A percentile compares a stretch with the other conserved stretches of the same genome.
These are phyloP conservation scores for Xanthoceras sorbifolium DNA, from an alignment of 345 rosid genomes.

Conservation along the genomic window DNA sequence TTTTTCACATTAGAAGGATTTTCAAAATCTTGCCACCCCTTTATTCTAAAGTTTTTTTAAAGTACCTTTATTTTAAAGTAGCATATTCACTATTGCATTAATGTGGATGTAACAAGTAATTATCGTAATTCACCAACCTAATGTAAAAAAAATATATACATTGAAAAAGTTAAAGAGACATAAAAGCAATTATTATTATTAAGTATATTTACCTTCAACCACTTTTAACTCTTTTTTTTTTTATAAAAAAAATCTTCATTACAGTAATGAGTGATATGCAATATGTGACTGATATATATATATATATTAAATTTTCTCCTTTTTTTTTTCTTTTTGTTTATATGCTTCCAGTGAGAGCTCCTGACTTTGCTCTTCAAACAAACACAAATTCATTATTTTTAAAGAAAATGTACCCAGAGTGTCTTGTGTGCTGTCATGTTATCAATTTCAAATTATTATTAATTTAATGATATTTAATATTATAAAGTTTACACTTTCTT, in stretches of 20 bases:
- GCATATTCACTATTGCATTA: not conserved
- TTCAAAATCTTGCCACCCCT: not conserved
- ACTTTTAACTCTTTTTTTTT: too few species aligned
- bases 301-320: too few species aligned
- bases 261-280: too few species aligned
- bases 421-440: conserved; percentile 1
- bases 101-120: not conserved
- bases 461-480: not conserved
- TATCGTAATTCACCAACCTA: not conserved
- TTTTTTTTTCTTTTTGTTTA: too few species aligned
- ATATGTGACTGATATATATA: too few species aligned
- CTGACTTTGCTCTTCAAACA: not conserved
- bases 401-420: not conserved
- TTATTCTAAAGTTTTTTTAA: too few species aligned
- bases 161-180: not conserved
- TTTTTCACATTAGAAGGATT: not conserved
- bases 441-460: not conserved
- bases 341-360: not conserved
- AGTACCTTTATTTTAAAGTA: too few species aligned
- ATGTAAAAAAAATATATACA: not conserved
- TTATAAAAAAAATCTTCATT: too few species aligned
- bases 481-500: not conserved
- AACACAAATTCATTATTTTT: not conserved
- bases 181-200: not conserved
- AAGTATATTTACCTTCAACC: not conserved